A percentile compares a stretch with the other conserved stretches of the same genome.
These are phyloP conservation scores for Coemansia sp. DNA, from an alignment of 192 early-diverging fungal genomes.

Conservation along the genomic window DNA sequence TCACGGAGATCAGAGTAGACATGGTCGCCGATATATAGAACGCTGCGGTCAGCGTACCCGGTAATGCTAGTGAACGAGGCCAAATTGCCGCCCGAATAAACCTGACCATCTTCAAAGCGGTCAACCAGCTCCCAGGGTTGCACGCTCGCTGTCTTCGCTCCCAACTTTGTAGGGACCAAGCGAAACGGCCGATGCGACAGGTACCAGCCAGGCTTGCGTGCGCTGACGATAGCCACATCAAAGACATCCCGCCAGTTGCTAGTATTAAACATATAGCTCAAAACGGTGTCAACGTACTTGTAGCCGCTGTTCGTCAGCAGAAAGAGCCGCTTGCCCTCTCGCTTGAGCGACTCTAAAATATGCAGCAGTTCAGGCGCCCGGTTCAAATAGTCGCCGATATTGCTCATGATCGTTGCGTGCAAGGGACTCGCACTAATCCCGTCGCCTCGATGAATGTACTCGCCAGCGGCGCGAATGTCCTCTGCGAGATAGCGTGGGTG, in stretches of 20 bases:
- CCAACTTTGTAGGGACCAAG: constrained; percentile 35
- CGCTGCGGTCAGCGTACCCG: constrained; percentile 62
- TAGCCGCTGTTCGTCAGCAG: constrained; percentile 66
- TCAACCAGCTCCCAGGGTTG: constrained; percentile 62
- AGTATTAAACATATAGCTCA: constrained; percentile 58
- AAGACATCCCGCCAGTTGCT: constrained; percentile 63
- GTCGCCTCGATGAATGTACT: constrained; percentile 59
- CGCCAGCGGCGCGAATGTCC: constrained; percentile 59
- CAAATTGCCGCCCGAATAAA: constrained; percentile 67
- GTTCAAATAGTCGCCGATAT: constrained; percentile 58
- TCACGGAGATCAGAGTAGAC: constrained; percentile 67
- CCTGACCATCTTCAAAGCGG: constrained; percentile 60
- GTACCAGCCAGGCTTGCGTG: constrained; percentile 66
- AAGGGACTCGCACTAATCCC: constrained; percentile 58
- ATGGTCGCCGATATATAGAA: constrained; percentile 70
- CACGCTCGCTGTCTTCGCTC: constrained; percentile 9
- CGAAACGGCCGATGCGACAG: constrained; percentile 65
- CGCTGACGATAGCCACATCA: constrained; percentile 64
- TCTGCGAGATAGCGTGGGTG: constrained; percentile 68
- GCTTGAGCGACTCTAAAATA: constrained; percentile 55
- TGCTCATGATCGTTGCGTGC: constrained; percentile 55
- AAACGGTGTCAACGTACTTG: constrained; percentile 58
- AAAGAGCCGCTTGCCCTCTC: constrained; percentile 61
- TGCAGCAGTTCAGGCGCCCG: constrained; percentile 57
- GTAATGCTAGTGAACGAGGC: constrained; percentile 61